Evolutionary conservation across 768 basidiomycete genomes (phyloP).

Genomic region (Xerocomellus amylosporus): DNA sequence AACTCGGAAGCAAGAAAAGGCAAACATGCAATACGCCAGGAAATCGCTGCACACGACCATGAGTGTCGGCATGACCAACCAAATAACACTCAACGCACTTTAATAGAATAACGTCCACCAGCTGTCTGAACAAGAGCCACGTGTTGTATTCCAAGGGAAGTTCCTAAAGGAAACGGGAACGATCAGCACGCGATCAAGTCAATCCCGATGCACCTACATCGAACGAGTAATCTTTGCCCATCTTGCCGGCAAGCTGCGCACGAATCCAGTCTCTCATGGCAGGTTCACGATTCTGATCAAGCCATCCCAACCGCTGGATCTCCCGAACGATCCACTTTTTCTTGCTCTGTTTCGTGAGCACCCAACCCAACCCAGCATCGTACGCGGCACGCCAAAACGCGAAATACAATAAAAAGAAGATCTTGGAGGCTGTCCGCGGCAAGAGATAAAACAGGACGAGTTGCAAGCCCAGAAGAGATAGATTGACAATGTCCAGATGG

Average conservation of each 20-base stretch:
- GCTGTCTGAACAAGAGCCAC: slow-evolving; percentile 93
- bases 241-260: slow-evolving; percentile 82
- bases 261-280: slow-evolving; percentile 77
- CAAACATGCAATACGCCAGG: slow-evolving; percentile 91
- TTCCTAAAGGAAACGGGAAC: slow-evolving; percentile 44
- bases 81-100: slow-evolving; percentile 57
- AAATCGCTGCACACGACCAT: slow-evolving; percentile 66
- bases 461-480: slow-evolving; percentile 77
- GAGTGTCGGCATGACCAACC: neutral
- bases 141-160: slow-evolving; percentile 93
- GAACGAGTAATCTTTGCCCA: slow-evolving; percentile 93
- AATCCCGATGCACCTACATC: slow-evolving; percentile 53
- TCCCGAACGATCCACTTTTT: slow-evolving; percentile 88
- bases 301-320: slow-evolving; percentile 79
- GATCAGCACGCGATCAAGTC: slow-evolving; percentile 6
- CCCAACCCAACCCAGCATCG: slow-evolving; percentile 90
- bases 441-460: slow-evolving; percentile 66
- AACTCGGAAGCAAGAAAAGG: slow-evolving; percentile 87
- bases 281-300: slow-evolving; percentile 70
- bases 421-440: slow-evolving; percentile 50
- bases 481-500: slow-evolving; percentile 82
- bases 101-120: slow-evolving; percentile 93
- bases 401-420: slow-evolving; percentile 89
- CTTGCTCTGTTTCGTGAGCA: slow-evolving; percentile 94
- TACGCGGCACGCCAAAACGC: slow-evolving; percentile 91